Conservation (phyloP, 2,329 filamentous ascomycete genomes). For the Colletotrichum graminicola region DNA sequence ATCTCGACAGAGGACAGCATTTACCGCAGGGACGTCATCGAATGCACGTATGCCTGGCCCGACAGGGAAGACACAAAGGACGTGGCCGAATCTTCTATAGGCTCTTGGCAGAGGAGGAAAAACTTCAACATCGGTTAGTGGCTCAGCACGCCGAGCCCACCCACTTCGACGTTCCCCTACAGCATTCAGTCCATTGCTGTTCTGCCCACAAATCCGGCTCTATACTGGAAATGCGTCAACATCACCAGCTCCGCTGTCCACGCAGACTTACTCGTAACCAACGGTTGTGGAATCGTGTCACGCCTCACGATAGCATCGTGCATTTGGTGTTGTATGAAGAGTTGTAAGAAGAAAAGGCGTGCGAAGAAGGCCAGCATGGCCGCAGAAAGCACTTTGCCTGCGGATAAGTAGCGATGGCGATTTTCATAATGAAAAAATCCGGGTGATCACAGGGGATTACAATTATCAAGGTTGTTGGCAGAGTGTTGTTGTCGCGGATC, state of each 20-base stretch:
- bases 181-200: conserved; percentile 49
- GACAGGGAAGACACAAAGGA: conserved; percentile 47
- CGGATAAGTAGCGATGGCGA: background rate
- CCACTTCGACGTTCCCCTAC: conserved; percentile 46
- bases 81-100: conserved; percentile 41
- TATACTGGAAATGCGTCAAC: conserved; percentile 52
- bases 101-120: conserved; percentile 28
- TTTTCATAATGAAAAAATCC: background rate
- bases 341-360: conserved; percentile 21
- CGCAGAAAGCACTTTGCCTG: background rate
- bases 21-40: conserved; percentile 46
- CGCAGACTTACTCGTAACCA: too few relatives aligned
- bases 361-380: conserved; percentile 12
- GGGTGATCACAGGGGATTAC: background rate
- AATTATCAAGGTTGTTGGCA: background rate
- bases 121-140: conserved; percentile 50
- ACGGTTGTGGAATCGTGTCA: too few relatives aligned
- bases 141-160: conserved; percentile 47
- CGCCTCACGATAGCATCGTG: conserved; percentile 22
- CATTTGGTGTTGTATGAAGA: conserved; percentile 33
- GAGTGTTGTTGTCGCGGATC: background rate
- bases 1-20: conserved; percentile 49
- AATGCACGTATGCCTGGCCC: conserved; percentile 49
- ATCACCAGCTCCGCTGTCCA: background rate
- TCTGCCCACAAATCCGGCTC: conserved; percentile 50